Conservation (phyloP, 192 early-diverging fungal genomes). For the Glomus cerebriforme region DNA sequence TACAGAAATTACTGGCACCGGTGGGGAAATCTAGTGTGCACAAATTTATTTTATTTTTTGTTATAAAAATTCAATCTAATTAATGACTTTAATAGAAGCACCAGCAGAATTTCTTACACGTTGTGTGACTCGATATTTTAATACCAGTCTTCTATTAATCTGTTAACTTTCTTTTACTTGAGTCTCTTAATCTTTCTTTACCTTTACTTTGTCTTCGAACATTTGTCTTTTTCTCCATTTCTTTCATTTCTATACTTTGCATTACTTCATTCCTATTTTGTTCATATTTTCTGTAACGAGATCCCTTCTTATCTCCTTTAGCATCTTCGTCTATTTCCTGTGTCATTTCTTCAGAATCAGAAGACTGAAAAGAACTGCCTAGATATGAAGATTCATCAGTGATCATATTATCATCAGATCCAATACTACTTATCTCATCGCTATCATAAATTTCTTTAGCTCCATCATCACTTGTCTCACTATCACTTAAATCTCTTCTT, state of each 20-base stretch:
- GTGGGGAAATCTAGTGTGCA: too few species aligned
- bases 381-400: slow-evolving; percentile 13
- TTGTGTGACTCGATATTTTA: too few species aligned
- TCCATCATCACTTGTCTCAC: background rate
- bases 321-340: background rate
- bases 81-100: too few species aligned
- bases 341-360: background rate
- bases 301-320: background rate
- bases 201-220: background rate
- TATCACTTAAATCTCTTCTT: background rate
- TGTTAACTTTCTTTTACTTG: background rate
- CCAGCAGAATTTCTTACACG: too few species aligned
- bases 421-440: background rate
- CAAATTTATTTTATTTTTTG: too few species aligned
- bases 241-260: background rate
- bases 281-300: background rate
- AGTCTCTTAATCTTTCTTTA: background rate
- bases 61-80: too few species aligned
- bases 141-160: too few species aligned
- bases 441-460: background rate
- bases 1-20: too few species aligned
- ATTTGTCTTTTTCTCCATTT: background rate
- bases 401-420: background rate
- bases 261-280: background rate
- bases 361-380: slow-evolving; percentile 6